Conservation (phyloP, 1,139 yeast genomes). For the Protomyces gravidus region DNA sequence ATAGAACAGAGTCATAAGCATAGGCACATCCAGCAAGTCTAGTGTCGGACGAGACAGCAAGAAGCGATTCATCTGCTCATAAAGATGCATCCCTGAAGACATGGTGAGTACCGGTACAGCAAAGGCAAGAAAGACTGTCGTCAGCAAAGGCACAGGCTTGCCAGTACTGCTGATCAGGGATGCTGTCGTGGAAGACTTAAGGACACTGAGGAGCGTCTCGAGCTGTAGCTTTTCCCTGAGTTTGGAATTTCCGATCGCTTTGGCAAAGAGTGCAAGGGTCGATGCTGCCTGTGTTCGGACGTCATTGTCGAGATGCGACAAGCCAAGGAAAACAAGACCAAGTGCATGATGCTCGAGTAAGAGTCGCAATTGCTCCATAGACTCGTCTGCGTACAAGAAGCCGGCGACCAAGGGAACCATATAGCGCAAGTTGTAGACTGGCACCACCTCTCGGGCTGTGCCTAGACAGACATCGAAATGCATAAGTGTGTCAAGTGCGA, state of each 20-base stretch:
- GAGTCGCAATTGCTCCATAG: constrained; percentile 12
- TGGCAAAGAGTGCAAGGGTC: constrained; percentile 18
- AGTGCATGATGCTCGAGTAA: constrained; percentile 24
- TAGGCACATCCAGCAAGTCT: constrained; percentile 31
- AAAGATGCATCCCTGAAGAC: constrained; percentile 29
- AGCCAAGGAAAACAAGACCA: constrained; percentile 27
- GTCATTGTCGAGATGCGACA: constrained; percentile 22
- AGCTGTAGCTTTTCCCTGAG: constrained; percentile 28
- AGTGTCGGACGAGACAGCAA: constrained; percentile 29
- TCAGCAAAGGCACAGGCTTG: constrained; percentile 14
- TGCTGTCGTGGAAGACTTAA: constrained; percentile 1
- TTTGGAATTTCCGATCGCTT: constrained; percentile 3
- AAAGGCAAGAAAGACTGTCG: constrained; percentile 28
- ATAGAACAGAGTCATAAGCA: constrained; percentile 27
- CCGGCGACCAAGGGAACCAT: constrained; percentile 31
- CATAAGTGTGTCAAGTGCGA: constrained; percentile 2
- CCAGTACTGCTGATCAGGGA: neutral
- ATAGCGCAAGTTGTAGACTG: constrained; percentile 32
- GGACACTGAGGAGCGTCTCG: constrained; percentile 19
- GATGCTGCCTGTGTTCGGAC: constrained; percentile 15
- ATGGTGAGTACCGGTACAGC: constrained; percentile 19
- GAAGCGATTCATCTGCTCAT: constrained; percentile 30
- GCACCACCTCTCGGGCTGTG: neutral
- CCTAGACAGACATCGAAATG: constrained; percentile 1
- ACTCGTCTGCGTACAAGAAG: constrained; percentile 17